Evolutionary conservation across 768 basidiomycete genomes (phyloP).

Genomic region (Kwoniella bestiolae): DNA sequence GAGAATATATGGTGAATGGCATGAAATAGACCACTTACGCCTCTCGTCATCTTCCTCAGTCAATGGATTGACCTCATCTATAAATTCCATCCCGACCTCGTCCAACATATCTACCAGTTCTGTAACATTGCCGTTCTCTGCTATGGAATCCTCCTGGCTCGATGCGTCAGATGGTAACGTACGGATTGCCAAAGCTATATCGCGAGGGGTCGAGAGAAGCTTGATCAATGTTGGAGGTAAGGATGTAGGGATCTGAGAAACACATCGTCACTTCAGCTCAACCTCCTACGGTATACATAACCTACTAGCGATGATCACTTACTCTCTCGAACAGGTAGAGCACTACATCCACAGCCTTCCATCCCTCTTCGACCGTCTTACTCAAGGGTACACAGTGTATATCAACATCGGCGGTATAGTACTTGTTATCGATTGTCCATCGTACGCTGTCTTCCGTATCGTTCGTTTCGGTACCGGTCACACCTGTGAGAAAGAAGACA

Average conservation of each 20-base stretch:
- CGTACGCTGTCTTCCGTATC: neutral
- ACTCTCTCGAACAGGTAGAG: conserved; percentile 40
- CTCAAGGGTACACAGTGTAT: conserved; percentile 13
- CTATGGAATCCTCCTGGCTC: conserved; percentile 18
- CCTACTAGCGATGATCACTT: conserved; percentile 15
- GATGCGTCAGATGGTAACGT: neutral
- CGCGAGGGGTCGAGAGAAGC: conserved; percentile 30
- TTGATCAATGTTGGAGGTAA: conserved; percentile 32
- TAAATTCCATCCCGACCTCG: conserved; percentile 29
- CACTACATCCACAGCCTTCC: conserved; percentile 30
- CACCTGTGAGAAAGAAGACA: neutral
- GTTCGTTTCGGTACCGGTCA: neutral
- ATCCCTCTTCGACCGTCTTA: conserved; percentile 16
- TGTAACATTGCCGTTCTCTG: neutral
- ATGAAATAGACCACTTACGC: conserved; percentile 31
- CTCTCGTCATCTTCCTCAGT: conserved; percentile 45
- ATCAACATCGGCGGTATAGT: conserved; percentile 46
- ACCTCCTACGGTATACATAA: too few species aligned
- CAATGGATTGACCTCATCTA: conserved; percentile 22
- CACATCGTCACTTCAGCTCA: too few species aligned
- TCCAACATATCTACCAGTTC: conserved; percentile 15
- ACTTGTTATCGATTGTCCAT: conserved; percentile 54
- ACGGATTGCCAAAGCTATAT: conserved; percentile 43
- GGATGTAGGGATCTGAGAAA: conserved; percentile 29
- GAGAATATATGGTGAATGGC: neutral